Evolutionary conservation across 371 early-diverging fungal genomes (phyloP).

Genomic region (Circinella umbellata): DNA sequence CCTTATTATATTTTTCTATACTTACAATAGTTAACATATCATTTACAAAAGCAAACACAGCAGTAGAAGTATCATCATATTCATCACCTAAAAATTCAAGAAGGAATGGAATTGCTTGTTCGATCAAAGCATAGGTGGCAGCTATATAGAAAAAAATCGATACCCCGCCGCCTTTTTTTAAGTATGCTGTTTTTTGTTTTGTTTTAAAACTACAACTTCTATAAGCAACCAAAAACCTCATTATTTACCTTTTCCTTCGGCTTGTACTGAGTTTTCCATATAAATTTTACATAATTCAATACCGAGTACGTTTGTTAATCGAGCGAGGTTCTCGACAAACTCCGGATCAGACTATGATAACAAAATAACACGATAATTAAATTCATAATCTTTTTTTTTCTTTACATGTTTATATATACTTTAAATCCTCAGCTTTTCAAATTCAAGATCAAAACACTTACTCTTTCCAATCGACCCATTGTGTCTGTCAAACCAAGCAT

Average conservation of each 20-base stretch:
- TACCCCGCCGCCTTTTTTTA: conserved; percentile 7
- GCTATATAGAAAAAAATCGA: conserved; percentile 14
- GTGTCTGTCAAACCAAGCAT: conserved; percentile 75
- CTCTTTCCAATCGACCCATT: conserved; percentile 59
- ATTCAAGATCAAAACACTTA: conserved; percentile 21
- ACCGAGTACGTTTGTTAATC: conserved; percentile 82
- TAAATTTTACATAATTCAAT: conserved; percentile 83
- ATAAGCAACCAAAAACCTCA: not conserved
- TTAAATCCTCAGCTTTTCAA: no score
- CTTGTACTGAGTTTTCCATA: conserved; percentile 54
- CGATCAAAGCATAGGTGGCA: conserved; percentile 56
- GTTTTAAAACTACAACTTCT: not conserved
- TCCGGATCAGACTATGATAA: conserved; percentile 63
- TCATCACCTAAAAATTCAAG: conserved; percentile 79
- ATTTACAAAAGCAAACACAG: conserved; percentile 76
- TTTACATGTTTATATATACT: not conserved
- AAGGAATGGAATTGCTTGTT: conserved; percentile 69
- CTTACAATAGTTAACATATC: conserved; percentile 69
- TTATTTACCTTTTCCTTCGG: conserved; percentile 43
- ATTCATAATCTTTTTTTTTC: no score
- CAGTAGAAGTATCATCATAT: conserved; percentile 80
- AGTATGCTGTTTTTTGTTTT: no score
- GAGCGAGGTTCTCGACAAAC: conserved; percentile 84
- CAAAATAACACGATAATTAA: not conserved
- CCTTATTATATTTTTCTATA: conserved; percentile 11